Evolutionary conservation across 306 rosid species (phyloP).

Genomic region (Pyrus bretschneideri): DNA sequence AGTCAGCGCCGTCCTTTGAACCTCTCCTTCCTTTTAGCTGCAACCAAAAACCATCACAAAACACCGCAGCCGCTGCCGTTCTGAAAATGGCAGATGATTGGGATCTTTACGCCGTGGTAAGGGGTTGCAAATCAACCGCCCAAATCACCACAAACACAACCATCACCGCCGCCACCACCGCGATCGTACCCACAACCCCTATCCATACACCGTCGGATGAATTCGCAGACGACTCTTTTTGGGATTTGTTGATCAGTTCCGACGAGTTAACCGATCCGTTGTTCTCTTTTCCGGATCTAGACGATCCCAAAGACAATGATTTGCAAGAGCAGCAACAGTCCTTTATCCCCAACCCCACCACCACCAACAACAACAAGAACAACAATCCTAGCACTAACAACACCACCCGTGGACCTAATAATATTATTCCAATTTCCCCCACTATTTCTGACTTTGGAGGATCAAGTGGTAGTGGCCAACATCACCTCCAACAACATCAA

Average conservation of each 20-base stretch:
- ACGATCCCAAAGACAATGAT: constrained; percentile 7
- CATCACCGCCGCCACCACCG: neutral
- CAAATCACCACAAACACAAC: neutral
- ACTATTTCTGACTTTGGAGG: constrained; percentile 27
- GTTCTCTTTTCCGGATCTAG: neutral
- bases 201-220: neutral
- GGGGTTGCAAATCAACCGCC: constrained; percentile 40
- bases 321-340: constrained; percentile 45
- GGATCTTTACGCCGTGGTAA: constrained; percentile 74
- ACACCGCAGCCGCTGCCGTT: neutral
- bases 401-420: neutral
- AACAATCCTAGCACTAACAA: neutral
- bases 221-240: neutral
- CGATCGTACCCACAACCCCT: neutral
- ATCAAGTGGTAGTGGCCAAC: constrained; percentile 22
- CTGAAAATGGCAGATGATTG: constrained; percentile 47
- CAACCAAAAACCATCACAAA: neutral
- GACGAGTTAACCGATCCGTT: constrained; percentile 23
- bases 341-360: constrained; percentile 30
- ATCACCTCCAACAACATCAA: constrained; percentile 10
- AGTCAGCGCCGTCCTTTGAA: constrained; percentile 64
- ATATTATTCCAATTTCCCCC: constrained; percentile 27
- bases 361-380: constrained; percentile 18
- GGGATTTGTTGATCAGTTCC: constrained; percentile 16
- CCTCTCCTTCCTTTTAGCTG: constrained; percentile 4